These are phyloP conservation scores for Pseudodiploospora longispora DNA, from an alignment of 2,329 filamentous ascomycete species.

Conservation along the genomic window DNA sequence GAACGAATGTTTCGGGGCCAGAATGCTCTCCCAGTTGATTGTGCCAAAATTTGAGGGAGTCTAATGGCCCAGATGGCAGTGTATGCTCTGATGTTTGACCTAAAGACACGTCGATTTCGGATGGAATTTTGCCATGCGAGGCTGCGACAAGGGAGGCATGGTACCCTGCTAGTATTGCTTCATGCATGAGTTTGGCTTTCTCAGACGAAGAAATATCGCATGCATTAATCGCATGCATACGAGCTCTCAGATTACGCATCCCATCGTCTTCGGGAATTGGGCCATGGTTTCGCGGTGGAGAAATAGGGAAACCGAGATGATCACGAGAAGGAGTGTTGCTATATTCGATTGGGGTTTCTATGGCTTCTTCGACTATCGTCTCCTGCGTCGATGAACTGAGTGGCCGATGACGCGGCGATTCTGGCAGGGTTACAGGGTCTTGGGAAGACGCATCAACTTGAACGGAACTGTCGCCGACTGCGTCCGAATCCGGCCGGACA, in stretches of 20 bases:
- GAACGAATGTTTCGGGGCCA: conserved; percentile 34
- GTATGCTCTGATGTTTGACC: conserved; percentile 31
- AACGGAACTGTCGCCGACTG: conserved; percentile 19
- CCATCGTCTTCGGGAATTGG: conserved; percentile 69
- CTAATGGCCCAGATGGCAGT: conserved; percentile 36
- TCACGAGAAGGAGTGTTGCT: conserved; percentile 19
- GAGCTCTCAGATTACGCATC: conserved; percentile 57
- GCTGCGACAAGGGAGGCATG: conserved; percentile 23
- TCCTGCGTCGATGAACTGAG: conserved; percentile 26
- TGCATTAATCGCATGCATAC: conserved; percentile 61
- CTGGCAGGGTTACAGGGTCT: conserved; percentile 12
- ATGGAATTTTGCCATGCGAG: conserved; percentile 10
- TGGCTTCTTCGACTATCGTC: conserved; percentile 23
- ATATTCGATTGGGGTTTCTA: conserved; percentile 11
- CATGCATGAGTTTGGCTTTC: conserved; percentile 66
- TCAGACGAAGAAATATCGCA: conserved; percentile 49
- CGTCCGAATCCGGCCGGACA: conserved; percentile 8
- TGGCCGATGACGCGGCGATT: conserved; percentile 20
- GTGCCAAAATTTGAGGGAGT: conserved; percentile 53
- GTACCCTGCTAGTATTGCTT: conserved; percentile 62
- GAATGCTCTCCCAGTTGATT: conserved; percentile 32
- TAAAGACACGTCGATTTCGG: conserved; percentile 10
- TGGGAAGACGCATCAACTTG: conserved; percentile 10
- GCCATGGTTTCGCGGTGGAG: conserved; percentile 16
- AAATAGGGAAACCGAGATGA: conserved; percentile 25